phyloP scores from a whole-genome alignment of 495 filamentous ascomycete genomes.

The Daldinia loculata region DNA sequence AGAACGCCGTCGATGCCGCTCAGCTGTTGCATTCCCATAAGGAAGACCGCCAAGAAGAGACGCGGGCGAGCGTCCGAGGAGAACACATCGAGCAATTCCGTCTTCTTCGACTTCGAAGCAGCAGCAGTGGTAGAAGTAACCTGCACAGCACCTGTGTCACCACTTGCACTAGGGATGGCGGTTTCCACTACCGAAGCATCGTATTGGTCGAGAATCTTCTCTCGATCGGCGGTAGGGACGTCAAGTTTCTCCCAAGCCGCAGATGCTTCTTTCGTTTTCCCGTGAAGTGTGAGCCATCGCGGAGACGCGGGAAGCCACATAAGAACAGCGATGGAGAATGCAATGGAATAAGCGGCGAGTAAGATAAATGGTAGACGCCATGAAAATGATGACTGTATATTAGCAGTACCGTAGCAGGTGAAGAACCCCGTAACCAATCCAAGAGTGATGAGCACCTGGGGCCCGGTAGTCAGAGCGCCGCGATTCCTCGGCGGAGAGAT shows the following conservation, averaged over 20 bases:
- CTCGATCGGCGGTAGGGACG: constrained; percentile 1
- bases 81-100: no score
- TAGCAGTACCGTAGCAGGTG: not conserved
- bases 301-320: constrained; percentile 51
- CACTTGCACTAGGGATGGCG: no score
- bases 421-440: not conserved
- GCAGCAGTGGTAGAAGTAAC: no score
- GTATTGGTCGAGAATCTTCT: no score
- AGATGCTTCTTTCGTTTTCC: constrained; percentile 39
- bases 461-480: not conserved
- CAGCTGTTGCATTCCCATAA: no score
- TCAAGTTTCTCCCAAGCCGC: constrained; percentile 38
- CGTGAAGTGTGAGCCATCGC: constrained; percentile 54
- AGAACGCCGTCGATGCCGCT: no score
- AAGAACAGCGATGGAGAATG: not conserved
- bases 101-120: no score
- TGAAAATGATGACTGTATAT: not conserved
- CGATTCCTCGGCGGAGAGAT: not conserved
- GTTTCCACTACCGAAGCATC: no score
- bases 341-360: not conserved
- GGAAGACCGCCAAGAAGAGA: no score
- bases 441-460: not conserved
- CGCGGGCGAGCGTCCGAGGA: no score
- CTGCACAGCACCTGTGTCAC: no score
- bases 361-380: not conserved